Percentiles rank a stretch among this genome's conserved stretches.
Evolutionary conservation across 176 grass and related monocot genomes (phyloP).

Genomic region (Aechmea fasciata): DNA sequence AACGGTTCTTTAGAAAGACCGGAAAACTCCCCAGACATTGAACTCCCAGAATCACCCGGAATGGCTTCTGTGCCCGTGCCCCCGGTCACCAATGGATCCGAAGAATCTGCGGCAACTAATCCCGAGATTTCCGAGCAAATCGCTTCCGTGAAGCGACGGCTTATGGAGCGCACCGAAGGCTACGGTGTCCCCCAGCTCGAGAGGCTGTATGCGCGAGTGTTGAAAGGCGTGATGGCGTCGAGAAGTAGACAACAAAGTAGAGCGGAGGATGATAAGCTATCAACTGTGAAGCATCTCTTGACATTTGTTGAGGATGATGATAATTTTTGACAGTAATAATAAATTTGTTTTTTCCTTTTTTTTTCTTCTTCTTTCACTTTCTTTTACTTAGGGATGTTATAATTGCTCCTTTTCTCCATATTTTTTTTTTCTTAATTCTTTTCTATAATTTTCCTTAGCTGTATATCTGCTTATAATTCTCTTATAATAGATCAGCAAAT

Average conservation of each 20-base stretch:
- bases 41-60: constrained; percentile 27
- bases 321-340: constrained; percentile 63
- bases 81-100: constrained; percentile 21
- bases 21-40: constrained; percentile 21
- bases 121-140: constrained; percentile 40
- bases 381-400: constrained; percentile 2
- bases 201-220: constrained; percentile 61
- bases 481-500: background rate
- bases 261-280: constrained; percentile 44
- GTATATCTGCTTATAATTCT: background rate
- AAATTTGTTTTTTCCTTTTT: constrained; percentile 35
- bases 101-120: constrained; percentile 4
- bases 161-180: constrained; percentile 50
- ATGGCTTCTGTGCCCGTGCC: constrained; percentile 29
- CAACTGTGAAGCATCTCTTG: constrained; percentile 75
- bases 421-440: constrained; percentile 7
- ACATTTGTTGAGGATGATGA: constrained; percentile 76
- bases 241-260: constrained; percentile 30
- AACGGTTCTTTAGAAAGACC: constrained; percentile 31
- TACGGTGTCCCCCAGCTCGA: constrained; percentile 81
- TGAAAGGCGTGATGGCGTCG: constrained; percentile 48
- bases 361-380: constrained; percentile 33
- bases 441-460: background rate
- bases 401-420: background rate
- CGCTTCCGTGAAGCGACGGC: constrained; percentile 36